Conservation (phyloP, 495 filamentous ascomycete genomes). For the Delitschia confertaspora region DNA sequence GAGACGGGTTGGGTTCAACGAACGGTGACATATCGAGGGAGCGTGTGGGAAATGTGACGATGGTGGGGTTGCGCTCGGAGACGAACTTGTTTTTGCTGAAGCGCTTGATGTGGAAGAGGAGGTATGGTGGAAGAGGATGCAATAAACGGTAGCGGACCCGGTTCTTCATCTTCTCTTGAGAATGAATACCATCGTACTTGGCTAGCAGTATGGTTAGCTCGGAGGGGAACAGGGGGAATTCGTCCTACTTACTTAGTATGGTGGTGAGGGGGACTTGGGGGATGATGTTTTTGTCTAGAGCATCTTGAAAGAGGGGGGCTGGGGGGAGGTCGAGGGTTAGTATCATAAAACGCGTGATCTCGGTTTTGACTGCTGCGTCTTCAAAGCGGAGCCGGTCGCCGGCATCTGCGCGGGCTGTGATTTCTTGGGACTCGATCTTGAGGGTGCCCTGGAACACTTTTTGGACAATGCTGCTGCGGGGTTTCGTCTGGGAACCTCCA, state of each 20-base stretch:
- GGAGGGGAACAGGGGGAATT: slow-evolving; percentile 94
- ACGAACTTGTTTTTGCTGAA: slow-evolving; percentile 96
- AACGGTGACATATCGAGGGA: slow-evolving; percentile 83
- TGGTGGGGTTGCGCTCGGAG: slow-evolving; percentile 89
- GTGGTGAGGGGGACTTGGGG: slow-evolving; percentile 87
- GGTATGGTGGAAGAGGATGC: slow-evolving; percentile 84
- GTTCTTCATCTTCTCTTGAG: slow-evolving; percentile 79
- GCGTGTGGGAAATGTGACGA: slow-evolving; percentile 84
- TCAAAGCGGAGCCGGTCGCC: slow-evolving; percentile 88
- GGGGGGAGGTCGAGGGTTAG: slow-evolving; percentile 88
- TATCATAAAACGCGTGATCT: slow-evolving; percentile 71
- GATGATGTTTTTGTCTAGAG: slow-evolving; percentile 84
- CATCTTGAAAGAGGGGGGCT: slow-evolving; percentile 94
- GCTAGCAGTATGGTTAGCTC: slow-evolving; percentile 78
- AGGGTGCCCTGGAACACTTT: slow-evolving; percentile 87
- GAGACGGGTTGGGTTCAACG: slow-evolving; percentile 61
- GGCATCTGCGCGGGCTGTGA: slow-evolving; percentile 83
- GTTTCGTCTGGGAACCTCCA: slow-evolving; percentile 80
- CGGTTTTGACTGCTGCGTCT: slow-evolving; percentile 73
- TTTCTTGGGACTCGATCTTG: slow-evolving; percentile 85
- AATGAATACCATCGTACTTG: slow-evolving; percentile 86
- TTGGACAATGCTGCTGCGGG: slow-evolving; percentile 73
- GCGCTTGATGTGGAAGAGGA: slow-evolving; percentile 93
- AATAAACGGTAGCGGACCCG: slow-evolving; percentile 82
- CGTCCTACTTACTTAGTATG: slow-evolving; percentile 87